phyloP scores from a whole-genome alignment of 768 basidiomycete genomes.

The Pleurotus platypus region DNA sequence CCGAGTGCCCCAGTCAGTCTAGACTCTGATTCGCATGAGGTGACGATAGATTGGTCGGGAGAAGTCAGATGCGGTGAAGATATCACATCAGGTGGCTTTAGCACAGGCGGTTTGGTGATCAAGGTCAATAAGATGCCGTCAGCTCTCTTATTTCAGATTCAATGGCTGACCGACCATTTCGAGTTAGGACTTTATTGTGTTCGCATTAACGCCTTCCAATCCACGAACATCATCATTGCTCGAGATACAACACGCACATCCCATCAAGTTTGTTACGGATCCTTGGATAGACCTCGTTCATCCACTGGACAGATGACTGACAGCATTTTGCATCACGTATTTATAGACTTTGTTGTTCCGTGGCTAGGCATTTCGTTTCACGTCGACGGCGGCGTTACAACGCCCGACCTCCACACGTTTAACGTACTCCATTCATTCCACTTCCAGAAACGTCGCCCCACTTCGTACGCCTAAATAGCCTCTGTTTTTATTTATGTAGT shows the following conservation, averaged over 20 bases:
- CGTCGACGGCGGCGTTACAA: too few relatives aligned
- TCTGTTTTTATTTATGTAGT: too few relatives aligned
- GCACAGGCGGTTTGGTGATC: constrained; percentile 35
- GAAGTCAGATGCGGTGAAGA: constrained; percentile 35
- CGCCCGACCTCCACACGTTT: too few relatives aligned
- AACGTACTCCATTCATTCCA: too few relatives aligned
- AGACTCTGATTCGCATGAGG: background rate
- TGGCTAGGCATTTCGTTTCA: too few relatives aligned
- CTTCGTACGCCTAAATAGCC: too few relatives aligned
- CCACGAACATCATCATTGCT: constrained; percentile 30
- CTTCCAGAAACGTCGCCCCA: too few relatives aligned
- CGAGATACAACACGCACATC: constrained; percentile 39
- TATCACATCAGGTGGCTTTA: constrained; percentile 43
- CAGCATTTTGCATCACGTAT: background rate
- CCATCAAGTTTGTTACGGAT: constrained; percentile 60
- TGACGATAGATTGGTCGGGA: constrained; percentile 57
- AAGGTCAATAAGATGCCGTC: constrained; percentile 27
- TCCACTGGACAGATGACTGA: constrained; percentile 7
- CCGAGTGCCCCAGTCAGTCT: constrained; percentile 22
- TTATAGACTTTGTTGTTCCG: background rate
- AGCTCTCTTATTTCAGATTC: background rate
- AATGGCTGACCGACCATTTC: background rate
- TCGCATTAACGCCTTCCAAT: constrained; percentile 40
- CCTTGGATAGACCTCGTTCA: constrained; percentile 27
- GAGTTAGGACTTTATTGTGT: constrained; percentile 58